These are phyloP conservation scores for Melampsora americana DNA, from an alignment of 1,284 basidiomycete species.

Conservation along the genomic window DNA sequence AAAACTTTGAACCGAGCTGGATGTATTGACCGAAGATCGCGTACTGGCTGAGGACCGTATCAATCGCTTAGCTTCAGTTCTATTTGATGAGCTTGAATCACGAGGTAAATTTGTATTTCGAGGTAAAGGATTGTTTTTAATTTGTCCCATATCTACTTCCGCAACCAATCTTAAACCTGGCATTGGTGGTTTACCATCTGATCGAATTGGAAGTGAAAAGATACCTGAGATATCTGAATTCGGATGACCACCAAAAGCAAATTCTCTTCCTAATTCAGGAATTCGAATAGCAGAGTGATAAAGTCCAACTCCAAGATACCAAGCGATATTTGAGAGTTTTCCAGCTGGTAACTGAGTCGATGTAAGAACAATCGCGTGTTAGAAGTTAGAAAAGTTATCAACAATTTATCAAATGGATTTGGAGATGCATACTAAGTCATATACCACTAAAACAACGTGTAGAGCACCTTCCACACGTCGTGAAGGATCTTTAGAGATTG, in stretches of 20 bases:
- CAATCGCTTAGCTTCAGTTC: constrained; percentile 5
- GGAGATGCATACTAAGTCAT: constrained; percentile 13
- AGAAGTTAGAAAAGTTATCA: neutral
- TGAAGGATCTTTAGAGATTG: too few relatives aligned
- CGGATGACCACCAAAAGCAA: constrained; percentile 31
- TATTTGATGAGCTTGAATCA: too few relatives aligned
- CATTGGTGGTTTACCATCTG: constrained; percentile 13
- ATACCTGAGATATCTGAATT: constrained; percentile 31
- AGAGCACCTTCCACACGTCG: neutral
- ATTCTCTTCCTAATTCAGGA: constrained; percentile 22
- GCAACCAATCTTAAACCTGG: constrained; percentile 24
- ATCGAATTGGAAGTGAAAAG: constrained; percentile 23
- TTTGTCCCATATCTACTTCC: constrained; percentile 33
- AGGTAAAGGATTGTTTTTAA: neutral
- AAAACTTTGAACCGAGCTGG: too few relatives aligned
- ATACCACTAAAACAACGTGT: constrained; percentile 35
- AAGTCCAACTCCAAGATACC: constrained; percentile 28
- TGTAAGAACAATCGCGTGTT: neutral
- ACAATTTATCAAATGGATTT: neutral
- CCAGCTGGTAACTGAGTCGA: constrained; percentile 14
- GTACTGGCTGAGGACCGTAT: constrained; percentile 1
- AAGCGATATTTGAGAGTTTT: constrained; percentile 28
- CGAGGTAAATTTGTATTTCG: neutral
- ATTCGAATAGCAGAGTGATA: constrained; percentile 33
- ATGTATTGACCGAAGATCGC: too few relatives aligned